Evolutionary conservation across 2,329 filamentous ascomycete genomes (phyloP), one percentile per base, ranked within the genome.

Genomic region (Gaeumannomyces tritici): DNA sequence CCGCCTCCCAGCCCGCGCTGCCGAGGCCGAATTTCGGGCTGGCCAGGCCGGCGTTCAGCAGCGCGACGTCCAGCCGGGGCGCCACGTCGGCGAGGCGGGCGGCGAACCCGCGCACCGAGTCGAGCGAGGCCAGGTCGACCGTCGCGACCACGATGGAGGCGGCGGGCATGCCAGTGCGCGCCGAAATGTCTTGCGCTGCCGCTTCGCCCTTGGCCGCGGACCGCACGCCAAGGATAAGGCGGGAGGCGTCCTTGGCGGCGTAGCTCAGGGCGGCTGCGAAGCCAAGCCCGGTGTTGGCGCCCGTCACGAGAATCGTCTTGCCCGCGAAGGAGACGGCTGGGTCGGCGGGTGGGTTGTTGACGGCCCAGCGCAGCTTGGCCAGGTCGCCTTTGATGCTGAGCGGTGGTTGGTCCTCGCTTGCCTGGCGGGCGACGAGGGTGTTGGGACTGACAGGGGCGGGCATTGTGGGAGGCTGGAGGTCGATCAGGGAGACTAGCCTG

Each of bases 271-370:
- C 69, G 0, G 76, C 70, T 61, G 78, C 76, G 0, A 73, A 67
- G 0, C 77, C 76, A 1, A 79, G 67, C 5, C 77, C 76, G 0
- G 68, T 69, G 61, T 79, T 79, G 11, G 74, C 70, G 1, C 77
- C 77, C 0, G 76, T 78, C 1, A 79, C 70, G 6, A 79, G 72
- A 57, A 76, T 64, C 2, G 69, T 72, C 59, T 73, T 6, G 65
- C 64, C 65, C 18, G 60, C 60, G 29, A 67, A 67, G 13, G 61
- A 56, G 27, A 60, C 47, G 42, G n/a, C 21, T 3, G 61, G 61
- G 27, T 62, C 61, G 21, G 27, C 47, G 5, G 61, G 61, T 2
- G 61, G 61, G 33, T 60, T 55, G 21, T 42, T 47, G 18, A 47
- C 51, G 26, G 61, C 31, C 57, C 47, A 55, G 28, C 57, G 55